Conservation (phyloP, 768 basidiomycete genomes). For the Trametes punicea region DNA sequence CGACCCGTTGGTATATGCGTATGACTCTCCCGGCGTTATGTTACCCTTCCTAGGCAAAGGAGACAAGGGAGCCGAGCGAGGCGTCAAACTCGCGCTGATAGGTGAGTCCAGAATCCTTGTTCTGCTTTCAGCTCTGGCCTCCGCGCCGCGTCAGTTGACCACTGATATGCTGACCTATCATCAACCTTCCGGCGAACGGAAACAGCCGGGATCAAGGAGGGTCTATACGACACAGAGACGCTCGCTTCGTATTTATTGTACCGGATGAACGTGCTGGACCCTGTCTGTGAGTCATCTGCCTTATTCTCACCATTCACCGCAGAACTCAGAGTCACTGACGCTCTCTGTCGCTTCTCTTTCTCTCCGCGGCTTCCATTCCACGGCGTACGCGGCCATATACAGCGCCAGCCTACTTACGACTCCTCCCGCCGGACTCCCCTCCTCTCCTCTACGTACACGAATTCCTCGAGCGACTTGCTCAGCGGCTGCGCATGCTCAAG, state of each 20-base stretch:
- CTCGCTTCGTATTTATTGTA: constrained; percentile 86
- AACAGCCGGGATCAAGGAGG: constrained; percentile 91
- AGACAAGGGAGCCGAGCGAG: constrained; percentile 81
- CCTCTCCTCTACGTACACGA: constrained; percentile 60
- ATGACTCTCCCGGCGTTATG: constrained; percentile 97
- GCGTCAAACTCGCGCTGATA: constrained; percentile 89
- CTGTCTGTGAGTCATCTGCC: constrained; percentile 49
- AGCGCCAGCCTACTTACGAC: constrained; percentile 69
- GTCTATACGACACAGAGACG: constrained; percentile 80
- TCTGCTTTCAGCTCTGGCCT: neutral
- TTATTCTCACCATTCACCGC: neutral
- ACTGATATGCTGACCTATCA: constrained; percentile 1
- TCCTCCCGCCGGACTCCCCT: constrained; percentile 51
- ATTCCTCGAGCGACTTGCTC: constrained; percentile 69
- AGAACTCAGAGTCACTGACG: neutral
- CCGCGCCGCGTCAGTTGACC: neutral
- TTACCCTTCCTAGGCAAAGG: constrained; percentile 90
- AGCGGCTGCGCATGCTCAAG: constrained; percentile 76
- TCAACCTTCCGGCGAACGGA: constrained; percentile 7
- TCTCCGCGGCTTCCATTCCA: constrained; percentile 3
- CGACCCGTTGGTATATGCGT: constrained; percentile 85
- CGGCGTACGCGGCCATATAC: constrained; percentile 5
- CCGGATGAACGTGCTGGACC: constrained; percentile 75
- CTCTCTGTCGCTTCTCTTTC: neutral
- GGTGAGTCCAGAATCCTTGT: constrained; percentile 48